Conservation (phyloP, 345 rosid genomes). For the Hypericum perforatum region DNA sequence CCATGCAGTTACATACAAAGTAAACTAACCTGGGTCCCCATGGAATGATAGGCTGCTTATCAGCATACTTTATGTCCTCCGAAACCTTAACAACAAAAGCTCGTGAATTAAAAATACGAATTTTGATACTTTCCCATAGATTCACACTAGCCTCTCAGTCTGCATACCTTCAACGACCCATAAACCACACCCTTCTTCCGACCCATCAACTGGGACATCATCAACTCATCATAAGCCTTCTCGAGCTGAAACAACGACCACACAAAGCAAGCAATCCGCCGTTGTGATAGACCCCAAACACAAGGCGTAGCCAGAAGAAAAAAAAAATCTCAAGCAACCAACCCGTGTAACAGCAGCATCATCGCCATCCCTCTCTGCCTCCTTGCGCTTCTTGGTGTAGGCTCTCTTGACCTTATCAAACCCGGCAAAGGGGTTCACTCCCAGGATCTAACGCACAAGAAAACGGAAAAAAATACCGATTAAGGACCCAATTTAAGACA, state of each 20-base stretch:
- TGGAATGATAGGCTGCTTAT: constrained; percentile 86
- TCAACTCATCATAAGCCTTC: constrained; percentile 95
- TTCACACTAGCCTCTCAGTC: too few relatives aligned
- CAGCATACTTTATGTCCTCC: constrained; percentile 94
- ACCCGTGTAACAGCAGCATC: constrained; percentile 71
- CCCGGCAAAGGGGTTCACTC: constrained; percentile 75
- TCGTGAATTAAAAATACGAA: too few relatives aligned
- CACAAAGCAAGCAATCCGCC: background rate
- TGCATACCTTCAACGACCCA: constrained; percentile 69
- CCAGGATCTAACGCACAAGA: constrained; percentile 57
- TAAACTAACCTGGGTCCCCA: constrained; percentile 88
- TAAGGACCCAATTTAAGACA: constrained; percentile 3
- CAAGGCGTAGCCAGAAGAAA: background rate
- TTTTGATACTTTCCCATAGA: too few relatives aligned
- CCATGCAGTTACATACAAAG: too few relatives aligned
- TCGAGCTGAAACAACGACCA: constrained; percentile 52
- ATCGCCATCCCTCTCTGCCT: constrained; percentile 76
- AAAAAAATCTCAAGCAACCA: constrained; percentile 20
- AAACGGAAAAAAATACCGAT: background rate
- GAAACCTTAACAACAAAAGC: constrained; percentile 49
- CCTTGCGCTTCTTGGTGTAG: constrained; percentile 64
- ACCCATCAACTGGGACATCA: constrained; percentile 70
- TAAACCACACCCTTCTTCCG: constrained; percentile 79
- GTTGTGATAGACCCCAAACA: background rate
- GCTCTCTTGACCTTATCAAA: constrained; percentile 64